These are phyloP conservation scores for Aspergillus sclerotiicarbonarius DNA, from an alignment of 495 filamentous ascomycete species.

Conservation along the genomic window DNA sequence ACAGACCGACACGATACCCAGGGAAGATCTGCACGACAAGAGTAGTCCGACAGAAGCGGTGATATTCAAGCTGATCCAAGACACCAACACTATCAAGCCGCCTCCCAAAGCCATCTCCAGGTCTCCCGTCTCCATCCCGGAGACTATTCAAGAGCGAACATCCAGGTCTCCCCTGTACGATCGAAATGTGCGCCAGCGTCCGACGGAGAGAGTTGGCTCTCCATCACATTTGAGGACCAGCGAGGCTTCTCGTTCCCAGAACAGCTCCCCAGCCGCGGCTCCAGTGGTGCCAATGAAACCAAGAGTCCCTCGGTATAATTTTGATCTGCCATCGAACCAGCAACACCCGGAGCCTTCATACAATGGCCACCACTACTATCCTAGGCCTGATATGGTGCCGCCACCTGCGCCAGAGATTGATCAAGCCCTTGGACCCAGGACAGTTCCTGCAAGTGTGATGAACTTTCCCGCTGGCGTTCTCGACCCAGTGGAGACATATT, in stretches of 20 bases:
- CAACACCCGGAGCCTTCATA: conserved; percentile 58
- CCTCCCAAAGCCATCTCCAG: conserved; percentile 21
- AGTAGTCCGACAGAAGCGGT: conserved; percentile 37
- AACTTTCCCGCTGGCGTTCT: conserved; percentile 42
- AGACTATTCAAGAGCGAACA: conserved; percentile 16
- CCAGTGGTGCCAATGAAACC: conserved; percentile 54
- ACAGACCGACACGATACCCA: conserved; percentile 35
- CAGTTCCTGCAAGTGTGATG: conserved; percentile 46
- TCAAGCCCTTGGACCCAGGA: conserved; percentile 40
- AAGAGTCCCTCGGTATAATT: conserved; percentile 83
- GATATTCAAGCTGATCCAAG: conserved; percentile 39
- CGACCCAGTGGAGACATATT: conserved; percentile 38
- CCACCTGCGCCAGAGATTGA: conserved; percentile 39
- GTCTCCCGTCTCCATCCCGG: conserved; percentile 17
- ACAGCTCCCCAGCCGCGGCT: conserved; percentile 29
- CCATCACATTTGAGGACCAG: conserved; percentile 33
- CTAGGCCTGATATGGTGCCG: conserved; percentile 38
- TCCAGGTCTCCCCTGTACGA: conserved; percentile 25
- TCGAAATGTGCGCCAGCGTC: conserved; percentile 25
- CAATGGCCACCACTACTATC: conserved; percentile 38
- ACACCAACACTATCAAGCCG: conserved; percentile 32
- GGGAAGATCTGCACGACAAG: conserved; percentile 33
- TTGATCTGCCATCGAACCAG: conserved; percentile 61
- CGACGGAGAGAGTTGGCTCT: conserved; percentile 41
- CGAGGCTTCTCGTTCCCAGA: conserved; percentile 33